Evolutionary conservation across 169 alveolate genomes (phyloP).

Genomic region (Cyclospora cayetanensis): DNA sequence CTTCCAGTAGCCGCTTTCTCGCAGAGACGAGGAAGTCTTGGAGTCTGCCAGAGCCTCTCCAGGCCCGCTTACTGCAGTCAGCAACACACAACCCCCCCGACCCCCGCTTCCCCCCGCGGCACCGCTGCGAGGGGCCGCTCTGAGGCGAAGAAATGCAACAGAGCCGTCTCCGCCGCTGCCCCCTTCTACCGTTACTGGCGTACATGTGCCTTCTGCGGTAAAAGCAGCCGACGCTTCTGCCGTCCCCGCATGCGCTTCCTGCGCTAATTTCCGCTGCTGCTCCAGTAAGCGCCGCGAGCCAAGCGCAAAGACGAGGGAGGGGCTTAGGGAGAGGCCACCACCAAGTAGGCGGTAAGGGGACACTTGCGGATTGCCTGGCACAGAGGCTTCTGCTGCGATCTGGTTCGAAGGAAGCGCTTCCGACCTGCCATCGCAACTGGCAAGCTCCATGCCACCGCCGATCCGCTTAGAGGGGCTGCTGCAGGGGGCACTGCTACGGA

Average conservation of each 20-base stretch:
- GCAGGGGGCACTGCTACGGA: too few relatives aligned
- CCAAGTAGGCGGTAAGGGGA: slow-evolving; percentile 15
- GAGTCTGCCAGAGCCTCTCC: background rate
- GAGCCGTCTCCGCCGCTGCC: slow-evolving; percentile 66
- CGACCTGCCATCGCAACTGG: too few relatives aligned
- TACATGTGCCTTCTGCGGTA: background rate
- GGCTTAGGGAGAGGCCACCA: slow-evolving; percentile 26
- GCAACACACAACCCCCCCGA: slow-evolving; percentile 54
- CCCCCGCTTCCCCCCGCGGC: slow-evolving; percentile 65
- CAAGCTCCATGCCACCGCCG: too few relatives aligned
- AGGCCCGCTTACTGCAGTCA: slow-evolving; percentile 42
- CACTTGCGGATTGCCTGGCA: background rate
- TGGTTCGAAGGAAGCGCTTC: too few relatives aligned
- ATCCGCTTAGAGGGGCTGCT: too few relatives aligned
- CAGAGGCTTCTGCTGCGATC: too few relatives aligned
- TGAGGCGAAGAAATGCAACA: slow-evolving; percentile 53
- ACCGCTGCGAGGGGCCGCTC: slow-evolving; percentile 61
- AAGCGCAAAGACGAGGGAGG: slow-evolving; percentile 36
- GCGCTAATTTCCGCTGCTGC: background rate
- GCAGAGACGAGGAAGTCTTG: background rate
- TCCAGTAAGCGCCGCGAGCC: slow-evolving; percentile 47
- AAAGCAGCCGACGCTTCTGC: background rate
- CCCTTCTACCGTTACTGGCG: slow-evolving; percentile 53
- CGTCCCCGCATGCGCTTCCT: background rate
- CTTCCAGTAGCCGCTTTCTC: slow-evolving; percentile 29